phyloP scores from a whole-genome alignment of 2,329 filamentous ascomycete species.

The Sporothrix inflata region DNA sequence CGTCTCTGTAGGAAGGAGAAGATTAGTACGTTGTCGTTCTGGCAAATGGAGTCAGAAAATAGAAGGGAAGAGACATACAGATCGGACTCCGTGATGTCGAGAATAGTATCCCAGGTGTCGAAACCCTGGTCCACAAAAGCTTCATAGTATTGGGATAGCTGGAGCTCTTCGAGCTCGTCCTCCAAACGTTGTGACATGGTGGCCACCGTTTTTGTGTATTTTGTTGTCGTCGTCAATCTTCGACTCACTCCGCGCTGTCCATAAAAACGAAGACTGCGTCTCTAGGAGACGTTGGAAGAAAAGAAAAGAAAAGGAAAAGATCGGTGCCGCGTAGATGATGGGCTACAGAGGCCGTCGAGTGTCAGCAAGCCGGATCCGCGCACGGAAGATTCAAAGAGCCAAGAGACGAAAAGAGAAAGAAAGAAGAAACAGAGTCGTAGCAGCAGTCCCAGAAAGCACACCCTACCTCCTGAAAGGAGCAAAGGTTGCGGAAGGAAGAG shows the following conservation, averaged over 20 bases:
- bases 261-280: background rate
- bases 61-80: slow-evolving; percentile 56
- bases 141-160: slow-evolving; percentile 75
- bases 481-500: slow-evolving; percentile 16
- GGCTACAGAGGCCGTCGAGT: background rate
- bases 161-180: slow-evolving; percentile 72
- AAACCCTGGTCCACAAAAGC: slow-evolving; percentile 78
- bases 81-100: slow-evolving; percentile 84
- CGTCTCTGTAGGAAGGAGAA: slow-evolving; percentile 56
- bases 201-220: background rate
- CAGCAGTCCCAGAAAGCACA: background rate
- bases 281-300: background rate
- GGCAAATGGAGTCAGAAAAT: background rate
- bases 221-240: background rate
- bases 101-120: slow-evolving; percentile 80
- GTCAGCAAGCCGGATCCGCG: slow-evolving; percentile 8
- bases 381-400: background rate
- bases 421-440: slow-evolving; percentile 1
- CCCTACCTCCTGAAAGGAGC: slow-evolving; percentile 16
- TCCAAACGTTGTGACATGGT: slow-evolving; percentile 66
- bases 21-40: background rate
- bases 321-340: background rate
- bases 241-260: background rate
- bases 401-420: background rate
- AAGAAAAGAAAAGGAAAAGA: background rate